phyloP scores from a whole-genome alignment of 169 alveolate species.

The Plasmodium malariae region DNA sequence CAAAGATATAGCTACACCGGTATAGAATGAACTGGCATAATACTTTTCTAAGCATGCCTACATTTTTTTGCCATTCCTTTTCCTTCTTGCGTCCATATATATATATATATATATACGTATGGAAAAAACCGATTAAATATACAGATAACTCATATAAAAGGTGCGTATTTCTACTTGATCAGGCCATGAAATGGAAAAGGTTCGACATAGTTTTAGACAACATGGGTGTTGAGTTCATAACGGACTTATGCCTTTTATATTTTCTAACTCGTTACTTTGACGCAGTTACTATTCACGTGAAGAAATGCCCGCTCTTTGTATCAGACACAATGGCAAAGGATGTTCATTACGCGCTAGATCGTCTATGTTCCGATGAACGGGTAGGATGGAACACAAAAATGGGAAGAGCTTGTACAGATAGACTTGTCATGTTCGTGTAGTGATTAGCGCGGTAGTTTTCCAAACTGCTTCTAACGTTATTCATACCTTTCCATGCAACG shows the following conservation, averaged over 20 bases:
- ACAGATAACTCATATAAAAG: too few species aligned
- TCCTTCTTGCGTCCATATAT: not conserved
- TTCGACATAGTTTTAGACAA: slow-evolving; percentile 69
- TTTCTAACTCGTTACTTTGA: slow-evolving; percentile 28
- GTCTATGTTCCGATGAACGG: slow-evolving; percentile 27
- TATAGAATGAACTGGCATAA: too few species aligned
- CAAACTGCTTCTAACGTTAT: too few species aligned
- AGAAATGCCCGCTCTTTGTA: slow-evolving; percentile 50
- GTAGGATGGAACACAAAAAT: slow-evolving; percentile 8
- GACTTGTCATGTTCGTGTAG: not conserved
- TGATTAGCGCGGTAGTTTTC: too few species aligned
- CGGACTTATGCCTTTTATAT: slow-evolving; percentile 53
- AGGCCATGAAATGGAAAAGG: slow-evolving; percentile 15
- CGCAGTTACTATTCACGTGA: slow-evolving; percentile 45
- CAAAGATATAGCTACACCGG: slow-evolving; percentile 36
- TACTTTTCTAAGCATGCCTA: too few species aligned
- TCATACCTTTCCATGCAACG: too few species aligned
- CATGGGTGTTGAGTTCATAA: slow-evolving; percentile 65
- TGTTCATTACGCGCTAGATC: slow-evolving; percentile 27
- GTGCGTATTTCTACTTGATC: not conserved
- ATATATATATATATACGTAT: too few species aligned
- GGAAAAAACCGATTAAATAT: too few species aligned
- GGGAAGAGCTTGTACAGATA: not conserved
- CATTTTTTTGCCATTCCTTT: not conserved
- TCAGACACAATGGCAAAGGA: slow-evolving; percentile 69